Conservation (phyloP, 2,329 filamentous ascomycete species). For the Elsinoe batatas region DNA sequence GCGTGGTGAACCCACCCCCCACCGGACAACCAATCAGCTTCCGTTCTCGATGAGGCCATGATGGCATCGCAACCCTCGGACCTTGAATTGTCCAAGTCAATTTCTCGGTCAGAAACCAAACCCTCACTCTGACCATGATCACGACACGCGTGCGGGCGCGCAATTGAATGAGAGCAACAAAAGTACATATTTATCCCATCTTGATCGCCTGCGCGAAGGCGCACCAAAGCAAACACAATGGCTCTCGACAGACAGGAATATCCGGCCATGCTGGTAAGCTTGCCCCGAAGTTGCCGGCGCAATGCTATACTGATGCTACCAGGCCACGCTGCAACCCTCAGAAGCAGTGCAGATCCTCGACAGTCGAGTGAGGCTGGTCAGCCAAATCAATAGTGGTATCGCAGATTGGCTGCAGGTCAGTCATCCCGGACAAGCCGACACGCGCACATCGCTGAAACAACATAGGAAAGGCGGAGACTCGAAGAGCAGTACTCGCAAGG, state of each 20-base stretch:
- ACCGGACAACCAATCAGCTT: not conserved
- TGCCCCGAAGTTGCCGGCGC: constrained; percentile 16
- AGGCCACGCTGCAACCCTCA: constrained; percentile 71
- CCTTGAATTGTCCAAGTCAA: not conserved
- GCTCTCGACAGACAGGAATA: constrained; percentile 67
- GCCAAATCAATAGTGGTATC: constrained; percentile 77
- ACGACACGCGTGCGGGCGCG: constrained; percentile 8
- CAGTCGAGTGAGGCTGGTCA: constrained; percentile 80
- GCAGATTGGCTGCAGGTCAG: constrained; percentile 90
- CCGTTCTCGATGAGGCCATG: not conserved
- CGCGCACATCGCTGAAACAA: not conserved
- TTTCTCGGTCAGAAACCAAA: not conserved
- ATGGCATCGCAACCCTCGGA: not conserved
- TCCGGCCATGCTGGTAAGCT: constrained; percentile 81
- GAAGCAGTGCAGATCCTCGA: constrained; percentile 75
- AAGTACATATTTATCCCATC: not conserved
- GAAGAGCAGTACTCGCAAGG: constrained; percentile 83
- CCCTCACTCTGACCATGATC: not conserved
- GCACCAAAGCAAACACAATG: constrained; percentile 1
- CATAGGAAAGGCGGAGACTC: constrained; percentile 78
- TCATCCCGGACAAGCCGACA: not conserved
- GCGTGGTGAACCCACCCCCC: not conserved
- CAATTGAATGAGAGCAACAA: not conserved
- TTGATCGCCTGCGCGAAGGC: not conserved
- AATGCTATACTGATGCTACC: not conserved